phyloP scores from a whole-genome alignment of 768 basidiomycete species.

The Lentinula sp. region DNA sequence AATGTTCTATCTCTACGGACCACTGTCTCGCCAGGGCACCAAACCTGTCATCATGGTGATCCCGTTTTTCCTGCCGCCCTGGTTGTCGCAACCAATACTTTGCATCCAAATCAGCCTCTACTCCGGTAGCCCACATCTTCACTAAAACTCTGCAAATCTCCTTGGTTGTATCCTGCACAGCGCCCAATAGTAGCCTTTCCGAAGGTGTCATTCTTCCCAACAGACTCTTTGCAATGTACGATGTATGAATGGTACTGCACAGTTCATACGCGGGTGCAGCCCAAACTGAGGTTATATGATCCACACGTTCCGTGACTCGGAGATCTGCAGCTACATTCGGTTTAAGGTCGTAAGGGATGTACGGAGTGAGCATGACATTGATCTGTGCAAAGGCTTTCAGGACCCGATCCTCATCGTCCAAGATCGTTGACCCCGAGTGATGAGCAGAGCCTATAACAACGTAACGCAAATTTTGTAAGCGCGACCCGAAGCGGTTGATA shows the following conservation, averaged over 20 bases:
- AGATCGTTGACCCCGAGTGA: slow-evolving; percentile 5
- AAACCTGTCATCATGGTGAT: neutral
- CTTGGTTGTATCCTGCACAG: slow-evolving; percentile 27
- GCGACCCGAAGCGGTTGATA: slow-evolving; percentile 32
- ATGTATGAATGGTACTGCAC: slow-evolving; percentile 27
- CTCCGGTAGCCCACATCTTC: slow-evolving; percentile 41
- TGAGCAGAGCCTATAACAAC: slow-evolving; percentile 20
- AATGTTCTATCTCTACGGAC: slow-evolving; percentile 22
- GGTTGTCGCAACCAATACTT: neutral
- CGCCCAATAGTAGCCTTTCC: slow-evolving; percentile 22
- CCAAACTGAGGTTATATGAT: slow-evolving; percentile 20
- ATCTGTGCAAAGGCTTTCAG: slow-evolving; percentile 22
- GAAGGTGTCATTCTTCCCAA: slow-evolving; percentile 17
- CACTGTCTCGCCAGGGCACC: slow-evolving; percentile 18
- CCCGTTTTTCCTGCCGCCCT: neutral
- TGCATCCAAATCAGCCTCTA: slow-evolving; percentile 17
- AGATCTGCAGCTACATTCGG: slow-evolving; percentile 9
- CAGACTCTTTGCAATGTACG: slow-evolving; percentile 13
- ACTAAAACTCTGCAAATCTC: slow-evolving; percentile 44
- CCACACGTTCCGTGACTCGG: neutral
- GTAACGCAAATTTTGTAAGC: slow-evolving; percentile 34
- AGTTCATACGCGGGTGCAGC: slow-evolving; percentile 26
- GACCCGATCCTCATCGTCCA: slow-evolving; percentile 5
- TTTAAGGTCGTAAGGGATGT: slow-evolving; percentile 17
- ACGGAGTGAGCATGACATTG: slow-evolving; percentile 24